Base-by-base conservation (phyloP, 2,329 filamentous ascomycete genomes). In the Clarireedia sp. region DNA sequence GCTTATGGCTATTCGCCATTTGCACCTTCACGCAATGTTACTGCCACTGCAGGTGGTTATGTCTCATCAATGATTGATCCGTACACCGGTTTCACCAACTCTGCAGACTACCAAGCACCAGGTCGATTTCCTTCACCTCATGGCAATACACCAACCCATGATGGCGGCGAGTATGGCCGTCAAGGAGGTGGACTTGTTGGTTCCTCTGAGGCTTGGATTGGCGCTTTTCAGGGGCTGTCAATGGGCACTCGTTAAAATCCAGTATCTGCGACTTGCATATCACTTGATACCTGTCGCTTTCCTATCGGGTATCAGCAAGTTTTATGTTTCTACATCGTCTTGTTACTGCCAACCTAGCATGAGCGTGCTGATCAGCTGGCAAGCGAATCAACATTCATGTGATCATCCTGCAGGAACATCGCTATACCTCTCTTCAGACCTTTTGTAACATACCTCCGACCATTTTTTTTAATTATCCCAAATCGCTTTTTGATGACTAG, bases 151-250 rank as follows among this genome's bases (percentile, higher is more conserved):
- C 67, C 69, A 46, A 68, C 69, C 41, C 70, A 70, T 45, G 73
- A 74, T 54, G 60, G 66, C 17, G 67, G 62, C 17, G 74, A 76
- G 9, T 67, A 71, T 79, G 56, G 67, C 69, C 50, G 68, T 70
- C 29, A 76, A 77, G 64, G 73, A 63, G 10, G 29, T 33, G 56
- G 64, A 62, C 50, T 71, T 68, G 57, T 68, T 62, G 47, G 63
- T 62, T 23, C 71, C 65, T 65, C 63, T 16, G 70, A 76, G 48
- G 83, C 87, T 49, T 88, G 85, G 84, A 72, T 78, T 24, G 73
- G 55, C 29, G 74, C 52, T 5, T 89, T 89, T 68, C 86, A 90
- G 68, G 81, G 86, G 9, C 73, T 90, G 17, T 90, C 87, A 2
- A 77, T 90, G 60, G 87, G 87, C 66, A 64, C 59, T 51, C 67